Conservation (phyloP, 768 basidiomycete species). For the Suillus discolor region DNA sequence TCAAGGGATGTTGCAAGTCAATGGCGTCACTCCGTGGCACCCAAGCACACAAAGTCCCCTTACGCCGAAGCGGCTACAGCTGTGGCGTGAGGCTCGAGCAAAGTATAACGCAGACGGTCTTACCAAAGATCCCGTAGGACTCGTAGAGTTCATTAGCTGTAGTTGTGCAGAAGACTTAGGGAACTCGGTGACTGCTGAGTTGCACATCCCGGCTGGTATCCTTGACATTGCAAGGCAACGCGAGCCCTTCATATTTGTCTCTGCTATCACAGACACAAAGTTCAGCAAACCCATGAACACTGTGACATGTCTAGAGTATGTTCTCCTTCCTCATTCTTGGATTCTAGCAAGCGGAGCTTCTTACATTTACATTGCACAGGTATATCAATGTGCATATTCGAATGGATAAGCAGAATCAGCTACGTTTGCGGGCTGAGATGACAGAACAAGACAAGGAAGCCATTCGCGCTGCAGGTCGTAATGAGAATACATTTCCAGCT, state of each 20-base stretch:
- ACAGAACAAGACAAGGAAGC: constrained; percentile 18
- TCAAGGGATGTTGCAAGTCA: constrained; percentile 21
- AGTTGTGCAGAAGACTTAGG: constrained; percentile 17
- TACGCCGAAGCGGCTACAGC: constrained; percentile 6
- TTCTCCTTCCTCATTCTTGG: not conserved
- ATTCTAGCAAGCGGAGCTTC: constrained; percentile 1
- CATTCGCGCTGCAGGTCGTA: constrained; percentile 6
- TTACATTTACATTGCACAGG: not conserved
- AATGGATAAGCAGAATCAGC: constrained; percentile 19
- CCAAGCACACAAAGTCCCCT: constrained; percentile 8
- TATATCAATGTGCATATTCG: constrained; percentile 17
- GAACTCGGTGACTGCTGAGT: constrained; percentile 8
- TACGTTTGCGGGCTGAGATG: constrained; percentile 18
- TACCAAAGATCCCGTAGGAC: constrained; percentile 13
- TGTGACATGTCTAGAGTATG: constrained; percentile 15
- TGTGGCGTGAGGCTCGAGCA: constrained; percentile 13
- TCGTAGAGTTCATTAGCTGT: constrained; percentile 19
- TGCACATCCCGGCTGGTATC: constrained; percentile 4
- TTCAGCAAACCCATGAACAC: constrained; percentile 16
- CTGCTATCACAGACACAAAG: constrained; percentile 6
- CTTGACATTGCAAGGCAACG: constrained; percentile 11
- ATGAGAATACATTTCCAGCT: not conserved
- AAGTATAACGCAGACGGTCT: not conserved
- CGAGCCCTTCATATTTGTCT: constrained; percentile 15
- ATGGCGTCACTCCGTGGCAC: not conserved